phyloP scores from a whole-genome alignment of 2,329 filamentous ascomycete species.

The Colletotrichum tanaceti region DNA sequence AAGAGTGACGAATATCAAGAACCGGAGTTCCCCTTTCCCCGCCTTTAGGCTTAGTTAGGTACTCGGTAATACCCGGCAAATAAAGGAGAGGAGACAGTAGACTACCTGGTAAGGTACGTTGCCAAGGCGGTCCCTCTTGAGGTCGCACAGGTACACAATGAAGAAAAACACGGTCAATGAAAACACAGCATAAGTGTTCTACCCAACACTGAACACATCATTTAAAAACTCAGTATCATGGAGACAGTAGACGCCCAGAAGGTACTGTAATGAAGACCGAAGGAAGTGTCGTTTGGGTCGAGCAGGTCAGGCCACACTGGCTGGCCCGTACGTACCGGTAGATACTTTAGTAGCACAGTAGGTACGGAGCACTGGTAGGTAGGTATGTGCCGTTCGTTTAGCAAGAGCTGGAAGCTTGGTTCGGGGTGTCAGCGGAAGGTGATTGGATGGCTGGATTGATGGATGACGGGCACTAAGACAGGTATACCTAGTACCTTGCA shows the following conservation, averaged over 20 bases:
- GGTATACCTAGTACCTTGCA: conserved; percentile 22
- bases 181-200: too few relatives aligned
- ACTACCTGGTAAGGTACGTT: too few relatives aligned
- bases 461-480: neutral
- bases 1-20: neutral
- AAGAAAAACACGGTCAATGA: too few relatives aligned
- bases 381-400: conserved; percentile 4
- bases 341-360: too few relatives aligned
- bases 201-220: too few relatives aligned
- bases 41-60: conserved; percentile 25
- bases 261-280: neutral
- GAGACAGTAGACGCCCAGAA: neutral
- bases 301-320: neutral
- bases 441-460: conserved; percentile 13
- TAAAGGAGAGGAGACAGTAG: neutral
- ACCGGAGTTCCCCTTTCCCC: neutral
- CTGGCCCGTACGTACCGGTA: too few relatives aligned
- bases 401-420: conserved; percentile 25
- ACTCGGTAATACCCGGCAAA: conserved; percentile 32
- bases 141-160: too few relatives aligned
- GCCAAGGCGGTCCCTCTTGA: too few relatives aligned
- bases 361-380: too few relatives aligned
- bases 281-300: too few relatives aligned
- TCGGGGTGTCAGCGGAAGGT: neutral
- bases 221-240: too few relatives aligned